Percentiles rank a stretch among this genome's conserved stretches.
These are phyloP conservation scores for Zygosaccharomyces sapae DNA, from an alignment of 1,139 yeast species.

Conservation along the genomic window DNA sequence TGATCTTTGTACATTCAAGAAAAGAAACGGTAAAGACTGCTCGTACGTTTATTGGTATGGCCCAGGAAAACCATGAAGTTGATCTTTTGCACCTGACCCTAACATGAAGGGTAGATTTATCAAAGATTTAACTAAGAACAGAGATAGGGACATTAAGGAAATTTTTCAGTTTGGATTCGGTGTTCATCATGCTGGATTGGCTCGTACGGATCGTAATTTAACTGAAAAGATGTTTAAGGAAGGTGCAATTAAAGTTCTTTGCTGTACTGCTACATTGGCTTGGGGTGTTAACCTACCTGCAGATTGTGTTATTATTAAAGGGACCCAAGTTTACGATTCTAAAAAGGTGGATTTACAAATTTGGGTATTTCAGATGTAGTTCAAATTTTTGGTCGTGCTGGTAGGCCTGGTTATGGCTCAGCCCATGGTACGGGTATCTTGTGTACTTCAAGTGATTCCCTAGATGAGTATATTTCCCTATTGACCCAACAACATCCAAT, in stretches of 20 bases:
- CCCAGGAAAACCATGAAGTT: slow-evolving; percentile 54
- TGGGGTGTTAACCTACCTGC: slow-evolving; percentile 99
- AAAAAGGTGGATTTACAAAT: slow-evolving; percentile 93
- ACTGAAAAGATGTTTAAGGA: slow-evolving; percentile 81
- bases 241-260: slow-evolving; percentile 84
- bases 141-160: slow-evolving; percentile 77
- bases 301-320: slow-evolving; percentile 93
- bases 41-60: slow-evolving; percentile 63
- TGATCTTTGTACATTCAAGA: slow-evolving; percentile 95
- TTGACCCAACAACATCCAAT: slow-evolving; percentile 95
- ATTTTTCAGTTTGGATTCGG: slow-evolving; percentile 83
- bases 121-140: slow-evolving; percentile 68
- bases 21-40: slow-evolving; percentile 89
- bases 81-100: slow-evolving; percentile 53
- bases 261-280: slow-evolving; percentile 96
- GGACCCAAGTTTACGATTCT: slow-evolving; percentile 93
- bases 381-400: slow-evolving; percentile 98
- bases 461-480: slow-evolving; percentile 82
- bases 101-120: slow-evolving; percentile 44
- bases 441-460: slow-evolving; percentile 73
- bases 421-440: slow-evolving; percentile 88
- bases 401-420: slow-evolving; percentile 91
- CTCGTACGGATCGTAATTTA: slow-evolving; percentile 82
- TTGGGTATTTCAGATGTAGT: slow-evolving; percentile 94
- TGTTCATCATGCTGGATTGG: slow-evolving; percentile 96